Evolutionary conservation across 495 filamentous ascomycete species (phyloP).

Genomic region (Neurospora tetraspora): DNA sequence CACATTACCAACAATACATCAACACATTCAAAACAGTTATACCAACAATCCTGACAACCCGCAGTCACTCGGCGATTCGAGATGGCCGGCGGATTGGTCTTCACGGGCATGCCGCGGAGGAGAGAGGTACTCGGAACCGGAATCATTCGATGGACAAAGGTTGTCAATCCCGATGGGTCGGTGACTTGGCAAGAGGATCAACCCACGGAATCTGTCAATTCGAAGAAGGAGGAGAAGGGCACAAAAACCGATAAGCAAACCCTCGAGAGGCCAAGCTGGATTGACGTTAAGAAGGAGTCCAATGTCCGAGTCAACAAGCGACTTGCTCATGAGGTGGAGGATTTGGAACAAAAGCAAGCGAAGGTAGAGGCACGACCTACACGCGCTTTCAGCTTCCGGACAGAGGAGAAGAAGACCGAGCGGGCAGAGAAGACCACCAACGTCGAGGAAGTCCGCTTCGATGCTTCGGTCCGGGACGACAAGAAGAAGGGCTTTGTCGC

Average conservation of each 20-base stretch:
- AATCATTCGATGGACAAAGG: neutral
- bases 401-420: neutral
- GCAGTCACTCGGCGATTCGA: neutral
- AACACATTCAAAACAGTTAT: neutral
- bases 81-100: neutral
- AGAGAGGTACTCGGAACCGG: neutral
- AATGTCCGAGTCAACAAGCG: neutral
- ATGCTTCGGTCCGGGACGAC: neutral
- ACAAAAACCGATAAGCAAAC: neutral
- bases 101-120: neutral
- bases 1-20: neutral
- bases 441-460: neutral
- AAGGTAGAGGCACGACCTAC: neutral
- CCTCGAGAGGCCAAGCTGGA: neutral
- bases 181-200: neutral
- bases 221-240: neutral
- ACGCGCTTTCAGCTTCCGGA: neutral
- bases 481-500: neutral
- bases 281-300: neutral
- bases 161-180: neutral
- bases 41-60: neutral
- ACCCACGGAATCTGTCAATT: neutral
- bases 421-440: neutral
- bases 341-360: neutral
- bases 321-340: neutral